Evolutionary conservation across 371 early-diverging fungal genomes (phyloP).

Genomic region (Apophysomyces trapeziformis): DNA sequence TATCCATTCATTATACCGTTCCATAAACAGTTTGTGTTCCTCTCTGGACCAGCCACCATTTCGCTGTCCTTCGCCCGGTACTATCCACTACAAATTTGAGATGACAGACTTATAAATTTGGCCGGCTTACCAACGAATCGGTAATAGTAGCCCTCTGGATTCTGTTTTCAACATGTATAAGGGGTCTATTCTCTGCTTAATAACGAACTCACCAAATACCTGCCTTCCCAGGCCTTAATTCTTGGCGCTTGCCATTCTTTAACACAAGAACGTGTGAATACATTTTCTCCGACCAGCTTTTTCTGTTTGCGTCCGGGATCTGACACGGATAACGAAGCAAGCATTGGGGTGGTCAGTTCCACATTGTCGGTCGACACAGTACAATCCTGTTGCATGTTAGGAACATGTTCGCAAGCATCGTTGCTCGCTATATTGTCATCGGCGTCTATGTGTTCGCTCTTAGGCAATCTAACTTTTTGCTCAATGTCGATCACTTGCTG

Average conservation of each 20-base stretch:
- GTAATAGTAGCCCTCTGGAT: conserved; percentile 71
- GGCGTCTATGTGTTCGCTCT: not conserved
- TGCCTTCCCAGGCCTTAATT: conserved; percentile 64
- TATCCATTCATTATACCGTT: conserved; percentile 59
- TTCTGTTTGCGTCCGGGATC: conserved; percentile 12
- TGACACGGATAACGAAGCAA: conserved; percentile 16
- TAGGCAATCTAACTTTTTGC: not conserved
- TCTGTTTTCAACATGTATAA: conserved; percentile 25
- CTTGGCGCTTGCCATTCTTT: conserved; percentile 63
- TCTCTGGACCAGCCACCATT: conserved; percentile 58
- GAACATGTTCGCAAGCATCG: not conserved
- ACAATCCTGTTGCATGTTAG: conserved; percentile 3
- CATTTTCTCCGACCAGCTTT: conserved; percentile 50
- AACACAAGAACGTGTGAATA: conserved; percentile 57
- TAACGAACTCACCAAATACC: conserved; percentile 36
- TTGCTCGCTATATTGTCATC: not conserved
- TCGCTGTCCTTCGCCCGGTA: conserved; percentile 60
- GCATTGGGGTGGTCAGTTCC: conserved; percentile 16
- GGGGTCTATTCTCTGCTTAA: not conserved
- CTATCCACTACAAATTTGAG: conserved; percentile 16
- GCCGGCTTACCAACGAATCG: conserved; percentile 63
- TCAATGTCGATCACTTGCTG: conserved; percentile 7
- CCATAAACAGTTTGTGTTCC: conserved; percentile 59
- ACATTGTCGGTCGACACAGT: not conserved
- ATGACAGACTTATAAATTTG: not conserved